phyloP scores from a whole-genome alignment of 83 land plant species.

The Larix sibirica region DNA sequence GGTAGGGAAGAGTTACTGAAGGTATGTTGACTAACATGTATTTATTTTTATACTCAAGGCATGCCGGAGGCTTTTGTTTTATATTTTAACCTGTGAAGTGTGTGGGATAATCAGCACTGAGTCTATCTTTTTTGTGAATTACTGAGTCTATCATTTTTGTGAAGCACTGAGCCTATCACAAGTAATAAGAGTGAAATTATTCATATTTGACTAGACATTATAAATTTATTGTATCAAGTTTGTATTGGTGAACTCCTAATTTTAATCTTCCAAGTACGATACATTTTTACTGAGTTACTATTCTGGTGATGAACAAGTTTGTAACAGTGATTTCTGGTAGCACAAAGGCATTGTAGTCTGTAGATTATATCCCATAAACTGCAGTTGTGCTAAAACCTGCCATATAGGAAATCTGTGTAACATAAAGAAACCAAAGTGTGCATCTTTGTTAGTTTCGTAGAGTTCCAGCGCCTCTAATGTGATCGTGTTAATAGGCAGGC shows the following conservation, averaged over 20 bases:
- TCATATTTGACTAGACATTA: neutral
- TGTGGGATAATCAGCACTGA: neutral
- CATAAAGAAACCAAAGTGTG: neutral
- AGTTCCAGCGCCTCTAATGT: too few species aligned
- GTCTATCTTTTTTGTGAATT: neutral
- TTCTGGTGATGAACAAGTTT: neutral
- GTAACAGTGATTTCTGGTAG: neutral
- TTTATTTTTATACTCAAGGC: too few species aligned
- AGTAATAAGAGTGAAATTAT: neutral
- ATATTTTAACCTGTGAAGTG: too few species aligned
- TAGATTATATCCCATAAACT: too few species aligned
- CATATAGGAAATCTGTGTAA: neutral
- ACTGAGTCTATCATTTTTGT: too few species aligned
- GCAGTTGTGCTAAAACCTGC: too few species aligned
- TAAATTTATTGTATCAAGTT: neutral
- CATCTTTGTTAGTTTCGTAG: neutral
- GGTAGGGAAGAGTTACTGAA: slow-evolving; percentile 59
- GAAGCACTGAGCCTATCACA: neutral
- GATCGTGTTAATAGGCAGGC: neutral
- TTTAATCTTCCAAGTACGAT: neutral
- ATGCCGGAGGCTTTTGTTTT: too few species aligned
- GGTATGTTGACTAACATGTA: slow-evolving; percentile 15
- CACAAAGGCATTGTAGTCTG: too few species aligned
- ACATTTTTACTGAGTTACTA: neutral
- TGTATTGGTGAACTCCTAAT: neutral